A percentile compares a stretch with the other conserved stretches of the same genome.
phyloP scores from a whole-genome alignment of 2,329 filamentous ascomycete genomes.

The Metarhizium robertsii region DNA sequence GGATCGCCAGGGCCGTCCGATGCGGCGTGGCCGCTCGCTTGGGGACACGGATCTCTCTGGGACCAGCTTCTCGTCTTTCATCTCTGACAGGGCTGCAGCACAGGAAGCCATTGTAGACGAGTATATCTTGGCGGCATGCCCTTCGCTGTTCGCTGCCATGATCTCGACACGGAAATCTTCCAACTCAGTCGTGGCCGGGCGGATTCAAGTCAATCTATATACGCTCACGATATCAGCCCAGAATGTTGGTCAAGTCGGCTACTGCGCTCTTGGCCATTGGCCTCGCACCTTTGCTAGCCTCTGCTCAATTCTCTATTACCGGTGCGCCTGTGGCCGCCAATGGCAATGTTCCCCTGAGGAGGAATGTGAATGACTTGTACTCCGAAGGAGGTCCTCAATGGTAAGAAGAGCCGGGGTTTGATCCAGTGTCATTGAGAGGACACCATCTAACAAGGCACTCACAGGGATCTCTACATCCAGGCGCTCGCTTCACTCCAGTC shows the following conservation, averaged over 20 bases:
- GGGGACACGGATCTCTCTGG: no score
- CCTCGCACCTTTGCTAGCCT: conserved; percentile 13
- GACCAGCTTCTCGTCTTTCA: no score
- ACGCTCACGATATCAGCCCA: not conserved
- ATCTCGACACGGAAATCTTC: no score
- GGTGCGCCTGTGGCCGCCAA: conserved; percentile 29
- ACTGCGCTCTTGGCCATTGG: conserved; percentile 17
- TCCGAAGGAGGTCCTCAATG: conserved; percentile 32
- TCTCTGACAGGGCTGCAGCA: no score
- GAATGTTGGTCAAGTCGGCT: conserved; percentile 12
- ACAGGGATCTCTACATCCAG: conserved; percentile 40
- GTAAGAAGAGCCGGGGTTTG: conserved; percentile 17
- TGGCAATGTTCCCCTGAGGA: conserved; percentile 32
- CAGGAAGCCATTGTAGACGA: not conserved
- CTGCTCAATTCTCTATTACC: conserved; percentile 23
- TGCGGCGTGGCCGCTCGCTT: no score
- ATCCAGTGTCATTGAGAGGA: not conserved
- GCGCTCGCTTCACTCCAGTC: conserved; percentile 34
- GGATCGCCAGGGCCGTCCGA: no score
- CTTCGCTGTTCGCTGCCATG: not conserved
- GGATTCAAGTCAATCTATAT: not conserved
- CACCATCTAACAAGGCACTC: not conserved
- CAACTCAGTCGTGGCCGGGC: not conserved
- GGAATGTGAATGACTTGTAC: conserved; percentile 38
- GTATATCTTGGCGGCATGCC: not conserved